Base-by-base conservation (phyloP, 2,329 filamentous ascomycete genomes). In the Ophiosphaerella herpotricha region DNA sequence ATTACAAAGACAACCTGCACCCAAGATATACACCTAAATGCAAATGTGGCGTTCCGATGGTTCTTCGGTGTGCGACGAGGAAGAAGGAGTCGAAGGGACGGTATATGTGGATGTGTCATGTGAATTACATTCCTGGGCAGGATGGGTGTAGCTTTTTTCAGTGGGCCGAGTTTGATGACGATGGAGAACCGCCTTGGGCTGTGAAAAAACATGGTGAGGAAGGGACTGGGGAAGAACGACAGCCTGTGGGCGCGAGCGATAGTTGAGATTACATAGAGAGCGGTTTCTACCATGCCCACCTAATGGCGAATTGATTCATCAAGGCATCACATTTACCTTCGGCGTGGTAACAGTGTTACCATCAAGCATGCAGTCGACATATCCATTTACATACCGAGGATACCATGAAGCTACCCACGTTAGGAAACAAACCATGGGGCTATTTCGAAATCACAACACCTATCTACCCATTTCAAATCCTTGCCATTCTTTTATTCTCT, bases 101-200 rank as follows among this genome's bases (percentile, higher is more conserved):
- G 62, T 96, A 97, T 69, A 95, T 95, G 75, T 96, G 91, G 91
- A 94, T 93, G 88, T 97, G 94, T 64, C 85, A 96, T 74, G 85
- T 85, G 0, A 85, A 87, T 6, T 89, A 86, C 63, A 81, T 86
- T 2, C 87, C 87, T 0, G 87, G 83, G 0, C 39, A 87, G 81
- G 74, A 79, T 46, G 76, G 77, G 5, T 75, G 68, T 33, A 60
- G 64, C 0, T 72, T 68, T 42, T 66, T 67, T 21, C 56, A 64
- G 31, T 67, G 64, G 67, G 66, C 66, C 1, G 64, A 67, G 36
- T 71, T 67, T 34, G 59, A 85, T 83, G 5, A 95, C 32, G 88
- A 97, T 70, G 93, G 93, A 1, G 85, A 89, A 60, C 91, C 92
- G 0, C 77, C 85, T 1, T 90, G 87, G 85, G 55, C 55, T 36